Base-by-base conservation (phyloP, 495 filamentous ascomycete species). In the Annulohypoxylon nitens region DNA sequence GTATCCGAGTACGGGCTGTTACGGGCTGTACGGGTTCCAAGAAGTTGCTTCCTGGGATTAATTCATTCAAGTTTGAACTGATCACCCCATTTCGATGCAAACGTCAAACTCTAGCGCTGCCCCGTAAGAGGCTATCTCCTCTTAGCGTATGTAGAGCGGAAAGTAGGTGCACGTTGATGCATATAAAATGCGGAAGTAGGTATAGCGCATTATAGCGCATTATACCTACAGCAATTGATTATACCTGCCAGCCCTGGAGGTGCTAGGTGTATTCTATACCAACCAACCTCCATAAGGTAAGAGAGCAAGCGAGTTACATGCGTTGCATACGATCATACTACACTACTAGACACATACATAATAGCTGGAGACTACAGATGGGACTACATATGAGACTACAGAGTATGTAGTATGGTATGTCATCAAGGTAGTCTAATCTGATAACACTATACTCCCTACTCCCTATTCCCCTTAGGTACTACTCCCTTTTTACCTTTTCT, bases 71-170 rank as follows among this genome's bases (percentile, higher is more conserved):
- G 12, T 39, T 54, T 33, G 23, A 25, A 54, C 25, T 33, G 50
- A 54, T 54, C 50, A 54, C 50, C 50, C 50, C 50, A 54, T 54
- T 54, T 54, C 50, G 50, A 54, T 54, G 50, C 50, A 54, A 54
- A 33, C 50, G 25, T 54, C 50, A 54, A 54, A 54, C 50, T 57
- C 53, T 57, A 57, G 26, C 53, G 53, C 53, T 57, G 14, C 53
- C 30, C 53, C 30, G 14, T 54, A 30, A 54, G 50, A 51, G n/a
- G 48, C 48, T 51, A 51, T 51, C 48, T 51, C 48, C 48, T 51
- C 11, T 51, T 51, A 51, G 48, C 48, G 48, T 51, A 51, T 51
- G 48, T 51, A 51, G 48, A 51, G 23, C 48, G 18, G 18, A 51
- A 26, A 47, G 43, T 47, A 47, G 43, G 43, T 47, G 43, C 43